Evolutionary conservation across 495 filamentous ascomycete species (phyloP).

Genomic region (Lindgomyces ingoldianus): DNA sequence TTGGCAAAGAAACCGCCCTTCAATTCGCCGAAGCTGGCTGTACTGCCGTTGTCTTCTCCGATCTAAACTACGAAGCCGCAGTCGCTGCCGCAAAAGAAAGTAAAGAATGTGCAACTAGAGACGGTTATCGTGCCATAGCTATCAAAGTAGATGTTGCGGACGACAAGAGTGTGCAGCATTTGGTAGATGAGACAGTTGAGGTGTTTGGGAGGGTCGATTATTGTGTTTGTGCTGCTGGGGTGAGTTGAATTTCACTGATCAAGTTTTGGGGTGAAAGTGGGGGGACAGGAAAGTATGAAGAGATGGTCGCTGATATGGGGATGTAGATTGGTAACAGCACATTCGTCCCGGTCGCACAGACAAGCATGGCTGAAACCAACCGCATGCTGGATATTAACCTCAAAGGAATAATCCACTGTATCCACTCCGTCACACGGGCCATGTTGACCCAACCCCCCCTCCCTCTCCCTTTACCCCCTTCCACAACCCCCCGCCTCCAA

Average conservation of each 20-base stretch:
- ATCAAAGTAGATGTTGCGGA: neutral
- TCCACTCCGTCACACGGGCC: neutral
- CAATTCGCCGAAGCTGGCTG: slow-evolving; percentile 3
- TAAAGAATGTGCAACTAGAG: neutral
- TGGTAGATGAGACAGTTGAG: neutral
- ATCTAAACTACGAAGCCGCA: neutral
- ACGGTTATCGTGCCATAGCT: neutral
- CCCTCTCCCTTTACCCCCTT: neutral
- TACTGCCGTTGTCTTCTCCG: neutral
- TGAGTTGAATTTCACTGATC: no score
- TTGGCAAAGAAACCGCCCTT: neutral
- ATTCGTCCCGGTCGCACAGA: neutral
- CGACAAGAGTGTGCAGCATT: neutral
- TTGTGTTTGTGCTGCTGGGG: neutral
- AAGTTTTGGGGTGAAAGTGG: no score
- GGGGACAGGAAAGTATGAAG: no score
- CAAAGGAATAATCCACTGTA: neutral
- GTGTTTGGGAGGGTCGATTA: slow-evolving; percentile 7
- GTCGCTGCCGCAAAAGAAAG: neutral
- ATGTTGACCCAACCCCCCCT: neutral
- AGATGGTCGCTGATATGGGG: no score
- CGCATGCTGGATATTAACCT: slow-evolving; percentile 1
- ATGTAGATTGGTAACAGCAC: neutral
- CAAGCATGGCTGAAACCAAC: neutral
- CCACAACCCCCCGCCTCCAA: neutral